Percentiles rank a stretch among this genome's conserved stretches.
These are phyloP conservation scores for Xylariaceae sp. DNA, from an alignment of 2,329 filamentous ascomycete genomes.

Conservation along the genomic window DNA sequence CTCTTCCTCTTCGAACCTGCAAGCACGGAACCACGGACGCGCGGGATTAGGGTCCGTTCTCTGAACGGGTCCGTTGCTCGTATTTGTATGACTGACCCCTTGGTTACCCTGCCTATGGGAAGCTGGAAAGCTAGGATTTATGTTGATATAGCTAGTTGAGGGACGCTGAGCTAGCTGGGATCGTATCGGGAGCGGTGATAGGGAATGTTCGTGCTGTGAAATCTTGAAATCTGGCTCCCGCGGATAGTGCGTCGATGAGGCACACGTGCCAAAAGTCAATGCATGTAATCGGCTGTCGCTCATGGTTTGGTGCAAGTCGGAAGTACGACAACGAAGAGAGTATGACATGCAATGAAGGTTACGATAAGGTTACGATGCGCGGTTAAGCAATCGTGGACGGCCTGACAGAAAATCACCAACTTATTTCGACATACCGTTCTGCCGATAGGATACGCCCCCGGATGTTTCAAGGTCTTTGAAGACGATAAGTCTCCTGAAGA, in stretches of 20 bases:
- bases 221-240: constrained; percentile 6
- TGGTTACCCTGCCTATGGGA: constrained; percentile 2
- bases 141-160: too few relatives aligned
- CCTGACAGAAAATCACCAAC: neutral
- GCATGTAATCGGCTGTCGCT: constrained; percentile 11
- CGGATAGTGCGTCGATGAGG: constrained; percentile 10
- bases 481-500: neutral
- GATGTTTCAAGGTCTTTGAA: neutral
- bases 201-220: constrained; percentile 7
- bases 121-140: neutral
- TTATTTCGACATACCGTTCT: neutral
- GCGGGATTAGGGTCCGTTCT: neutral
- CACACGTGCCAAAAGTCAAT: constrained; percentile 12
- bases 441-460: neutral
- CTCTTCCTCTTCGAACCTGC: constrained; percentile 3
- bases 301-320: neutral
- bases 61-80: neutral
- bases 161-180: neutral
- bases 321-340: constrained; percentile 3
- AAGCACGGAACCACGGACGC: neutral
- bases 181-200: constrained; percentile 7
- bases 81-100: neutral
- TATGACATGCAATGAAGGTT: neutral
- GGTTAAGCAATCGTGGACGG: neutral
- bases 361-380: neutral